Evolutionary conservation across 306 rosid genomes (phyloP).

Genomic region (Cucurbita maxima): DNA sequence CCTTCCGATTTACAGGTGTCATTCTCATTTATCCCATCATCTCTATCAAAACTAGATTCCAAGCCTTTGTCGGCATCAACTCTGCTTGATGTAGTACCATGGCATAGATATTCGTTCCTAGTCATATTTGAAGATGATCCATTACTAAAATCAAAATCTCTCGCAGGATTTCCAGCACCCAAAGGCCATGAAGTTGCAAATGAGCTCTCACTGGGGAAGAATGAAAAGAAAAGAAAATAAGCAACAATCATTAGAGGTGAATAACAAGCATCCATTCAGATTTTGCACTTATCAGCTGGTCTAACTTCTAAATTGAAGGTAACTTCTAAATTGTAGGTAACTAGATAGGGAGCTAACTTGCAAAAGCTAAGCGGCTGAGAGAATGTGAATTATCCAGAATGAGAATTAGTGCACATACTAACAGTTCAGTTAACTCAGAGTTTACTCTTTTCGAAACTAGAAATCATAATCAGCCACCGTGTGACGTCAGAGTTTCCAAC

Average conservation of each 20-base stretch:
- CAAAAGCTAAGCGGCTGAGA: not conserved
- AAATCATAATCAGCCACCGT: not conserved
- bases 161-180: constrained; percentile 30
- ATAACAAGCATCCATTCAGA: not conserved
- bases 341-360: not conserved
- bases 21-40: constrained; percentile 28
- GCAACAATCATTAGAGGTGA: not conserved
- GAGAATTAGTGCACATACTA: not conserved
- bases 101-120: constrained; percentile 26
- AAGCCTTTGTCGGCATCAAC: constrained; percentile 21
- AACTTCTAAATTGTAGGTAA: not conserved
- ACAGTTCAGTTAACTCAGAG: not conserved
- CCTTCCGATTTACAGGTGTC: constrained; percentile 40
- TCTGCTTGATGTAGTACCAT: constrained; percentile 23
- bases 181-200: constrained; percentile 29
- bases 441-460: not conserved
- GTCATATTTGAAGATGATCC: constrained; percentile 19
- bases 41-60: constrained; percentile 29
- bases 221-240: constrained; percentile 3
- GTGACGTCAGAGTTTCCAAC: not conserved
- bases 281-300: not conserved
- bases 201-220: constrained; percentile 40
- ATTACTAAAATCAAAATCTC: constrained; percentile 22
- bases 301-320: not conserved
- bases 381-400: not conserved